These are phyloP conservation scores for Thelonectria discophora DNA, from an alignment of 2,329 filamentous ascomycete genomes.

Conservation along the genomic window DNA sequence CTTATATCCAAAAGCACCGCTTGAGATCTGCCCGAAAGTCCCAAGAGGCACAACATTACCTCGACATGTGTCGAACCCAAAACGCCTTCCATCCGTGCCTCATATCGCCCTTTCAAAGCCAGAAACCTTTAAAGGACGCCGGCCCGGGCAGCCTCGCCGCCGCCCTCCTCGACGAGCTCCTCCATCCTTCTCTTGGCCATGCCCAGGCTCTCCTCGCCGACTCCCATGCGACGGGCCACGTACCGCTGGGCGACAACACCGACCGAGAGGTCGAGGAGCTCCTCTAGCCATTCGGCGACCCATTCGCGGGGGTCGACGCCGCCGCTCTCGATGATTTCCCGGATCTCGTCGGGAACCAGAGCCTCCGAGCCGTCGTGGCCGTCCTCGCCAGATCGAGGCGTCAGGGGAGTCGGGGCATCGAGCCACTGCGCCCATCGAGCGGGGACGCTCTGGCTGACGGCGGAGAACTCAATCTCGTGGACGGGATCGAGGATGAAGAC, in stretches of 20 bases:
- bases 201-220: conserved; percentile 78
- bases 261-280: conserved; percentile 78
- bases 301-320: conserved; percentile 93
- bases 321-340: conserved; percentile 78
- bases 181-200: conserved; percentile 69
- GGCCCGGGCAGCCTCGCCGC: conserved; percentile 68
- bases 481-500: conserved; percentile 87
- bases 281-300: conserved; percentile 98
- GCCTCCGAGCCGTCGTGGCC: conserved; percentile 50
- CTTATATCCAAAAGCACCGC: conserved; percentile 29
- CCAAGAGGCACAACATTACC: conserved; percentile 28
- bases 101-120: conserved; percentile 23
- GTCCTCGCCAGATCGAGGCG: conserved; percentile 62
- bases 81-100: conserved; percentile 39
- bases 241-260: conserved; percentile 94
- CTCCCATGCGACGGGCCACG: conserved; percentile 93
- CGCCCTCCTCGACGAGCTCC: conserved; percentile 64
- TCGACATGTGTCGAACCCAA: conserved; percentile 30
- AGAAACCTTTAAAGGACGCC: conserved; percentile 57
- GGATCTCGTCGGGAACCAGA: conserved; percentile 79
- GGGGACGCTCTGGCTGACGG: conserved; percentile 84
- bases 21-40: conserved; percentile 26
- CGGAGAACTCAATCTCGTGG: conserved; percentile 86
- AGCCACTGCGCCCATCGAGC: conserved; percentile 91
- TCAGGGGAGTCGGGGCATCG: conserved; percentile 73